Conservation (phyloP, 1,284 basidiomycete genomes). For the Irpex sp. region DNA sequence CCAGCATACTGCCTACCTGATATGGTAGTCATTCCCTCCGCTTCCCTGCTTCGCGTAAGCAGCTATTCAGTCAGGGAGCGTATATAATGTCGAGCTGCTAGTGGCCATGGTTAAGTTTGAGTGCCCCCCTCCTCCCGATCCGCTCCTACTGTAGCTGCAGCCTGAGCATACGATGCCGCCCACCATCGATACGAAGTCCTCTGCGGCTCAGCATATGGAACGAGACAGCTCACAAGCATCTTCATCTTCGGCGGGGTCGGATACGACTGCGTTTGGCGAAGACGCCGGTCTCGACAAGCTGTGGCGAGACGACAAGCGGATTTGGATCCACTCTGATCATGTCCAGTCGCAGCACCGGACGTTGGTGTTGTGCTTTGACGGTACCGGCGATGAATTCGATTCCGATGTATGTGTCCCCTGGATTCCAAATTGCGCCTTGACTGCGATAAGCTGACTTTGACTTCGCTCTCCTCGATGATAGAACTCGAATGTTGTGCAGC, state of each 20-base stretch:
- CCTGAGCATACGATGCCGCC: too few species aligned
- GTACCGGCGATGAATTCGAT: slow-evolving; percentile 19
- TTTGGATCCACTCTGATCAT: slow-evolving; percentile 13
- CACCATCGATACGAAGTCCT: background rate
- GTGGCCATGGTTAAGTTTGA: background rate
- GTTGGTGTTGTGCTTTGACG: slow-evolving; percentile 18
- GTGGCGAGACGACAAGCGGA: background rate
- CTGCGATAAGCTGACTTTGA: background rate
- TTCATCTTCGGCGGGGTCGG: background rate
- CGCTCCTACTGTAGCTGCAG: too few species aligned
- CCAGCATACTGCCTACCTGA: background rate
- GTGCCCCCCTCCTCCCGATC: background rate
- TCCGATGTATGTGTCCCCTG: slow-evolving; percentile 13
- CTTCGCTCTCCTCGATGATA: background rate
- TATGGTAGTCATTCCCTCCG: background rate
- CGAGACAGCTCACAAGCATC: background rate
- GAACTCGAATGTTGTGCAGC: slow-evolving; percentile 19
- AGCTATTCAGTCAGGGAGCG: background rate
- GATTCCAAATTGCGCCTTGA: background rate
- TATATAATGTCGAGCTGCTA: background rate
- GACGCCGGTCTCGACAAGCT: background rate
- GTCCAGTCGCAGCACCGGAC: slow-evolving; percentile 8
- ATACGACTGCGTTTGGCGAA: background rate
- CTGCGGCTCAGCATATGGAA: background rate
- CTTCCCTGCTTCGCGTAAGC: background rate